Conservation (phyloP, 192 early-diverging fungal genomes). For the Chytriomyces sp. region DNA sequence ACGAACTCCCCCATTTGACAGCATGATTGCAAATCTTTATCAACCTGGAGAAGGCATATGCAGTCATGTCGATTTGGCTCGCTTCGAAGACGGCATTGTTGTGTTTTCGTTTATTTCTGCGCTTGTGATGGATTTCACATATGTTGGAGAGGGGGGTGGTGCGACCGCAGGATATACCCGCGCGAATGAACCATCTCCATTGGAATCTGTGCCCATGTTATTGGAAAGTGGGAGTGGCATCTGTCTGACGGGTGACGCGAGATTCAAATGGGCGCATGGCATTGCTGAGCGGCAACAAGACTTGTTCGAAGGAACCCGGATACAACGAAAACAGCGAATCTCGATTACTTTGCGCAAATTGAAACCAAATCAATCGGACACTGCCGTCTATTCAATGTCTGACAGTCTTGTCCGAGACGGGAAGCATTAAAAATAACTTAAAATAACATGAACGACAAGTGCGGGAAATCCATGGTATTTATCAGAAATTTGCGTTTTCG, state of each 20-base stretch:
- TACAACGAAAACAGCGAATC: conserved; percentile 27
- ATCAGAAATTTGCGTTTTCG: neutral
- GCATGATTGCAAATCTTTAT: conserved; percentile 61
- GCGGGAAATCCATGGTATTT: neutral
- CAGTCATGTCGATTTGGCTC: conserved; percentile 59
- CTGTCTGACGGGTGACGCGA: conserved; percentile 52
- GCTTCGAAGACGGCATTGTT: conserved; percentile 60
- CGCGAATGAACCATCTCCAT: neutral
- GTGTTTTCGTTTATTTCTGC: conserved; percentile 51
- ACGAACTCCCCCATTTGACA: conserved; percentile 45
- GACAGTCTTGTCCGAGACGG: neutral
- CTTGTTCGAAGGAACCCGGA: conserved; percentile 10
- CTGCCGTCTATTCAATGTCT: neutral
- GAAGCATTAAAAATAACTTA: neutral
- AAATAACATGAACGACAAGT: neutral
- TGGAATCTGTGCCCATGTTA: neutral
- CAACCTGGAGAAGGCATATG: conserved; percentile 55
- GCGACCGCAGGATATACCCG: conserved; percentile 27
- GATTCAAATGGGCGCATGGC: conserved; percentile 61
- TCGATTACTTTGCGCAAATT: conserved; percentile 38
- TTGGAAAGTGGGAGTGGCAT: conserved; percentile 54
- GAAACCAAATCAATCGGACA: conserved; percentile 24
- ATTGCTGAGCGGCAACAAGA: conserved; percentile 35
- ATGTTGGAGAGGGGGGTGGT: neutral
- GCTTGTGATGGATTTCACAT: conserved; percentile 48